Conservation (phyloP, 164 flowering plant genomes). For the Tetracentron sinense region DNA sequence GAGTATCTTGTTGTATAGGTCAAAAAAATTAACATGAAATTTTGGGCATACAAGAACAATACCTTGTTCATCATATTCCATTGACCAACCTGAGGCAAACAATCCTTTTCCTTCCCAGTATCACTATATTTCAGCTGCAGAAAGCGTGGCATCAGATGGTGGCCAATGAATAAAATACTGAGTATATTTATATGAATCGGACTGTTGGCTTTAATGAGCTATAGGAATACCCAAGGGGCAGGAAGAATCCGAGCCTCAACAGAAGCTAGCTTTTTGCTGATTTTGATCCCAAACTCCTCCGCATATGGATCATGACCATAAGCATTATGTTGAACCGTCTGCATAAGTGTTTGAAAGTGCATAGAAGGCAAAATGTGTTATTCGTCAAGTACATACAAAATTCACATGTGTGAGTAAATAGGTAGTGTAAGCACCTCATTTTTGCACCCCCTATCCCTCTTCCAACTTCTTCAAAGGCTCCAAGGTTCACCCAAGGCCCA, state of each 20-base stretch:
- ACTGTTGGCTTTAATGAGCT: background rate
- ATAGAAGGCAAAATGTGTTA: background rate
- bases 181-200: conserved; percentile 4
- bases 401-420: no score
- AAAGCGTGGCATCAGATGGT: conserved; percentile 8
- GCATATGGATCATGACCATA: no score
- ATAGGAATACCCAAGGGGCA: conserved; percentile 67
- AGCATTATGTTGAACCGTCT: no score
- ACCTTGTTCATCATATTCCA: conserved; percentile 96
- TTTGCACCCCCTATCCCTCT: no score
- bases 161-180: background rate
- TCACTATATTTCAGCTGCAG: conserved; percentile 78
- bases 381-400: conserved; percentile 7
- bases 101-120: conserved; percentile 74
- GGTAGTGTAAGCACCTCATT: no score
- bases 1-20: background rate
- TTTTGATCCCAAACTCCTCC: conserved; percentile 71
- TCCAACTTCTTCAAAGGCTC: no score
- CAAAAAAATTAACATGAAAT: background rate
- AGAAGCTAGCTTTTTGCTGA: conserved; percentile 68
- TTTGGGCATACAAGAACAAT: background rate
- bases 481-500: no score
- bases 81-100: conserved; percentile 84
- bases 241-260: conserved; percentile 84
- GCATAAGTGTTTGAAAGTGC: no score